Evolutionary conservation across 2,329 filamentous ascomycete genomes (phyloP).

Genomic region (Sporothrix curviconia): DNA sequence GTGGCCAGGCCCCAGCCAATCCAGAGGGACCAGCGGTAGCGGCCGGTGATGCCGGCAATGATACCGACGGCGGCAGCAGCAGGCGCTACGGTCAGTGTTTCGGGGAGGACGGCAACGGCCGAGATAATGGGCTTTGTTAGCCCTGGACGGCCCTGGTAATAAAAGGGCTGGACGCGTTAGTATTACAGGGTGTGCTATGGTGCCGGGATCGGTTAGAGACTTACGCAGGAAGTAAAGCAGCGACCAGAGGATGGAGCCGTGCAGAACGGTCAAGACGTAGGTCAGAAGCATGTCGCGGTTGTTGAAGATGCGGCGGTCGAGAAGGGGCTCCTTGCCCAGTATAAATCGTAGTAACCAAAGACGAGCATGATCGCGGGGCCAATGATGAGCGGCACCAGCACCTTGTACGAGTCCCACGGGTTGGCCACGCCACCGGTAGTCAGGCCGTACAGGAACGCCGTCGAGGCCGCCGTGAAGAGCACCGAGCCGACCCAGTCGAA

Average conservation of each 20-base stretch:
- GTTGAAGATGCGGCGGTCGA: constrained; percentile 39
- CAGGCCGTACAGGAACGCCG: constrained; percentile 37
- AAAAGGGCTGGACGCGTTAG: no score
- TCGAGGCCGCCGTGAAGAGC: constrained; percentile 34
- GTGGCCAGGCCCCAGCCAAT: constrained; percentile 24
- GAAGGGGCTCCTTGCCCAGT: constrained; percentile 26
- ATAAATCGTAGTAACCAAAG: constrained; percentile 18
- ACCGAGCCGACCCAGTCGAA: constrained; percentile 40
- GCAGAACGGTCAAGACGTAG: constrained; percentile 45
- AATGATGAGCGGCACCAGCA: constrained; percentile 38
- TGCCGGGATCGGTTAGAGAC: no score
- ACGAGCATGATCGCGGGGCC: constrained; percentile 31
- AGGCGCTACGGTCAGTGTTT: constrained; percentile 22
- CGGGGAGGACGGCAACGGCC: constrained; percentile 26
- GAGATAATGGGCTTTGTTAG: constrained; percentile 26
- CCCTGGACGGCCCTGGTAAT: constrained; percentile 28
- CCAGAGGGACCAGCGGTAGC: constrained; percentile 28
- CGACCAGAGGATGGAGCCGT: constrained; percentile 51
- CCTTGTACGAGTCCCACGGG: constrained; percentile 34
- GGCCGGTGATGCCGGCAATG: constrained; percentile 18
- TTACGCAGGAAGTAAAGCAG: constrained; percentile 48
- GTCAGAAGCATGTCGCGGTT: constrained; percentile 27
- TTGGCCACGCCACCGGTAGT: constrained; percentile 37
- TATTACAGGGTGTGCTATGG: no score
- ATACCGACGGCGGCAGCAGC: constrained; percentile 19